A percentile compares a stretch with the other conserved stretches of the same genome.
Conservation (phyloP, 2,329 filamentous ascomycete species). For the Alternaria rosae region DNA sequence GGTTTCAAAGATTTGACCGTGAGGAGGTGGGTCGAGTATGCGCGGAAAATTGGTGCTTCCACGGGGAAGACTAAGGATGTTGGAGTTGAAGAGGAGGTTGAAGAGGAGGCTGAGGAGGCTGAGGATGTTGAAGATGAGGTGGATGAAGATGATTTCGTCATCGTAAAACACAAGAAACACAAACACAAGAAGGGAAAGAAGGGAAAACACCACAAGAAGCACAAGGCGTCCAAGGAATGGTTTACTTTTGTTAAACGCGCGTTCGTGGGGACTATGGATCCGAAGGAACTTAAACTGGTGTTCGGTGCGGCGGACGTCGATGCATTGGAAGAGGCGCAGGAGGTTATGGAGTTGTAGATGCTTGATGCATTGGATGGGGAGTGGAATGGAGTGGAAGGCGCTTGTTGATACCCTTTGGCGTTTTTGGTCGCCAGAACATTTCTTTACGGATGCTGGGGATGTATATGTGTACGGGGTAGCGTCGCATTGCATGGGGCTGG, state of each 20-base stretch:
- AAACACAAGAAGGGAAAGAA: slow-evolving; percentile 62
- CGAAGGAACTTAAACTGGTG: slow-evolving; percentile 66
- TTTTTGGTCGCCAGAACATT: not conserved
- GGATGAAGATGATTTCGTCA: slow-evolving; percentile 28
- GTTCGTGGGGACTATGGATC: slow-evolving; percentile 76
- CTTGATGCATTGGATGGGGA: too few species aligned
- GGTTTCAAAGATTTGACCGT: slow-evolving; percentile 87
- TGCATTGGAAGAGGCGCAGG: slow-evolving; percentile 12
- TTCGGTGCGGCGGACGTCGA: slow-evolving; percentile 18
- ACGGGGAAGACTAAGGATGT: slow-evolving; percentile 29
- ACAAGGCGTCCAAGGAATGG: slow-evolving; percentile 71
- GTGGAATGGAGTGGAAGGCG: not conserved
- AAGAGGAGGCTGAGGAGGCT: too few species aligned
- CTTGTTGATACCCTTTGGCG: not conserved
- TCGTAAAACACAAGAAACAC: slow-evolving; percentile 52
- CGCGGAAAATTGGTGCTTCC: slow-evolving; percentile 74
- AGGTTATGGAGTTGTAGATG: slow-evolving; percentile 28
- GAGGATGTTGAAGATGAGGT: slow-evolving; percentile 28
- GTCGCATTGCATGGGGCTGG: not conserved
- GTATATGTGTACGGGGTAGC: not conserved
- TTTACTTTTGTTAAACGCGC: slow-evolving; percentile 78
- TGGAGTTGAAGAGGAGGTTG: slow-evolving; percentile 17
- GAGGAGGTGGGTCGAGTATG: slow-evolving; percentile 78
- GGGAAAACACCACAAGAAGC: slow-evolving; percentile 55
- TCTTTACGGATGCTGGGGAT: not conserved